phyloP scores from a whole-genome alignment of 2,329 filamentous ascomycete genomes.

The Aspergillus fructus region DNA sequence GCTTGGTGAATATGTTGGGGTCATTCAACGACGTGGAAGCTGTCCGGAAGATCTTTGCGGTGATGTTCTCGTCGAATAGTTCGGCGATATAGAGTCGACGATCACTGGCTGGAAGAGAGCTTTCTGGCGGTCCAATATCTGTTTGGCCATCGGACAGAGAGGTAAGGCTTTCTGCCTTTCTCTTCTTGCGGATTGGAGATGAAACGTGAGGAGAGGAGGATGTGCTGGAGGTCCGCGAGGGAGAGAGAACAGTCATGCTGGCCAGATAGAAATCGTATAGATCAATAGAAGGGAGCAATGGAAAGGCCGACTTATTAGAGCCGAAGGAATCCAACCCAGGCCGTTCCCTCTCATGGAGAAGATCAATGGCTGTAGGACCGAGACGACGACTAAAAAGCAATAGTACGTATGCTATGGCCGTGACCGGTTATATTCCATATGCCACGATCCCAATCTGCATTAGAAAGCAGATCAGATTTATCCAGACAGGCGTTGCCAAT shows the following conservation, averaged over 20 bases:
- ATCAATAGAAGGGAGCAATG: too few relatives aligned
- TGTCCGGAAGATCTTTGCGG: slow-evolving; percentile 16
- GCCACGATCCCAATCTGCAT: background rate
- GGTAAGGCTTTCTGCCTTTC: slow-evolving; percentile 1
- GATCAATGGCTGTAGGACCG: too few relatives aligned
- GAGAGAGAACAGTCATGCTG: background rate
- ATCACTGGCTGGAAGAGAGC: background rate
- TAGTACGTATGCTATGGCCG: background rate
- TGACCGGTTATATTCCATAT: background rate
- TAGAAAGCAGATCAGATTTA: background rate
- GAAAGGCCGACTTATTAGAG: background rate
- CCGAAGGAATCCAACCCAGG: too few relatives aligned
- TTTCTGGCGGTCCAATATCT: background rate
- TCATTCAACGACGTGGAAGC: background rate
- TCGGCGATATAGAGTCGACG: background rate
- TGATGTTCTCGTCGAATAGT: slow-evolving; percentile 16
- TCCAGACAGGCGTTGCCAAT: background rate
- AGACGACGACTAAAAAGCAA: background rate
- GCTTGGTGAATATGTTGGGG: background rate
- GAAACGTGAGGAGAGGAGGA: background rate
- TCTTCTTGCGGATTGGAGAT: background rate
- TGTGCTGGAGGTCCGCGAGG: slow-evolving; percentile 1
- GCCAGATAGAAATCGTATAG: too few relatives aligned
- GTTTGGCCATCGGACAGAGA: slow-evolving; percentile 1
- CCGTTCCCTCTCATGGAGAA: too few relatives aligned